Evolutionary conservation across 306 rosid species (phyloP).

Genomic region (Rosa lucieae): DNA sequence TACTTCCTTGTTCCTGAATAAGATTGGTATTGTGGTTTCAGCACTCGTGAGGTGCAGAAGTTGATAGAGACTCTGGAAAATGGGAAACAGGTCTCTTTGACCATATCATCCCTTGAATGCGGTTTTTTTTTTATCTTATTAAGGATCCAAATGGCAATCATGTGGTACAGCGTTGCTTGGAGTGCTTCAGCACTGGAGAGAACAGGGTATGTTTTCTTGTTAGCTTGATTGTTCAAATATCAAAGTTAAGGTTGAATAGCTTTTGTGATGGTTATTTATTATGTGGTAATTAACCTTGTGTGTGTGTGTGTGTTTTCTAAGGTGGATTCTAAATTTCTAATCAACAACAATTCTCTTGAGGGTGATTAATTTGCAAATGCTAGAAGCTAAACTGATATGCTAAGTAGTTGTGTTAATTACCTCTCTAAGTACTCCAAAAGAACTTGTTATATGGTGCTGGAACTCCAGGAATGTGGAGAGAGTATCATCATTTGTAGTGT

Average conservation of each 20-base stretch:
- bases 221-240: not conserved
- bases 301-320: not conserved
- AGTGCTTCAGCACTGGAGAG: conserved; percentile 49
- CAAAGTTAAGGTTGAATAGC: not conserved
- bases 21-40: conserved; percentile 25
- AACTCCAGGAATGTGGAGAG: too few relatives aligned
- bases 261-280: not conserved
- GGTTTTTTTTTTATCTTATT: conserved; percentile 56
- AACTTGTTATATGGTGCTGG: too few relatives aligned
- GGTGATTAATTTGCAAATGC: not conserved
- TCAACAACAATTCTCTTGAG: not conserved
- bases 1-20: conserved; percentile 7
- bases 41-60: conserved; percentile 80
- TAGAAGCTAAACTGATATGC: not conserved
- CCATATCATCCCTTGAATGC: conserved; percentile 53
- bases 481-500: too few relatives aligned
- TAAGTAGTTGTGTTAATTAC: too few relatives aligned
- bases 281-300: not conserved
- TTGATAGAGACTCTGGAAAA: conserved; percentile 53
- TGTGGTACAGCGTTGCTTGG: conserved; percentile 67
- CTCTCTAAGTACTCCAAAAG: too few relatives aligned
- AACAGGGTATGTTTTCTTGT: conserved; percentile 47
- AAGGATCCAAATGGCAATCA: conserved; percentile 68
- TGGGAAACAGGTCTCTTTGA: conserved; percentile 32
- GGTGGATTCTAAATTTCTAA: not conserved